Base-by-base conservation (phyloP, 1,284 basidiomycete genomes). In the Ustilago loliicola region DNA sequence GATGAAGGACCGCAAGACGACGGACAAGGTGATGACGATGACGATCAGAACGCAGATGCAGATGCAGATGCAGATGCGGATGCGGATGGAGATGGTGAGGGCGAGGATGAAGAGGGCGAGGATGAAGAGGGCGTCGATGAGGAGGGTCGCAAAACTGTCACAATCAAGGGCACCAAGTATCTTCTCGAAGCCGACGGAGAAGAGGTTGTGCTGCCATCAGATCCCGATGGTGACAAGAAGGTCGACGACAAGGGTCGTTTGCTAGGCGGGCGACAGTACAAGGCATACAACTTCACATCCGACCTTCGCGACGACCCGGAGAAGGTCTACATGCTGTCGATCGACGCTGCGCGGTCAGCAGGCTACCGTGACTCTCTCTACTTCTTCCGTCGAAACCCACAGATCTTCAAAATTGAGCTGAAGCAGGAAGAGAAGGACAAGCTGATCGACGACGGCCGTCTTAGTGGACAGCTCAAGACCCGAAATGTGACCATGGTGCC, bases 331-430 rank as follows among this genome's bases (percentile, higher is more conserved):
- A 94, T 97, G 90, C 92, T 99, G 51, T 94, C 96, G 13, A 98
- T 99, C 74, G 96, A 99, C 83, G 96, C 95, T 5, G 96, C 96
- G 0, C 91, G 96, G 29, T 94, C 94, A 3, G 95, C 94, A 45
- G 97, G 96, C 1, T 98, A 95, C 88, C 91, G 94, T 64, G 97
- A 99, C 87, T 98, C 96, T 10, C 89, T 98, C 13, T 98, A 97
- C 87, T 98, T 98, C 87, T 96, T 98, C 88, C 92, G 97, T 13
- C 90, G 94, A 7, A 96, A 96, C 80, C 91, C 92, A 0, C 90
- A 94, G 36, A 92, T 97, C 25, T 90, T 95, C 89, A 98, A 98
- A 87, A 89, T 97, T 62, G 92, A 67, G 60, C 70, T 85, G 2
- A 51, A 62, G 11, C 76, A 77, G 52, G 69, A 63, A 21, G 96